These are phyloP conservation scores for Fusarium brachygibbosum DNA, from an alignment of 2,329 filamentous ascomycete genomes.

Conservation along the genomic window DNA sequence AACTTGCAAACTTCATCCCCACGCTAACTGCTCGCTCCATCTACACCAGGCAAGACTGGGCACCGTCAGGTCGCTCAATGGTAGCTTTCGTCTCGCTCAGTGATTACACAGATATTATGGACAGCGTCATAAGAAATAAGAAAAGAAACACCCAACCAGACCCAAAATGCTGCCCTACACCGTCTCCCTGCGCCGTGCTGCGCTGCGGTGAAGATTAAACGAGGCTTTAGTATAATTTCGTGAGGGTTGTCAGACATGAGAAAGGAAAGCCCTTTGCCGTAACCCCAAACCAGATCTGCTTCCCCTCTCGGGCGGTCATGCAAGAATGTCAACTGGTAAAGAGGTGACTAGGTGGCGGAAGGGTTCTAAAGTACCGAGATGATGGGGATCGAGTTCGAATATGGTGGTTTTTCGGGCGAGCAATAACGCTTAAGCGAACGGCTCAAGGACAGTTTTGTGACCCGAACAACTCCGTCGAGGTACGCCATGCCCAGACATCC, in stretches of 20 bases:
- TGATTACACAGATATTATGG: conserved; percentile 50
- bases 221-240: conserved; percentile 54
- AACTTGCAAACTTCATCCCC: conserved; percentile 45
- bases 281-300: conserved; percentile 44
- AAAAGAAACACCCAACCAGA: conserved; percentile 53
- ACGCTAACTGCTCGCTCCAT: conserved; percentile 39
- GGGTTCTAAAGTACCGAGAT: conserved; percentile 46
- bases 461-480: conserved; percentile 20
- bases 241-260: conserved; percentile 54
- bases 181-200: conserved; percentile 57
- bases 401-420: conserved; percentile 7
- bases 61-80: conserved; percentile 22
- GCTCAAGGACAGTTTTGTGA: neutral
- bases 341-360: conserved; percentile 27
- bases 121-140: conserved; percentile 50
- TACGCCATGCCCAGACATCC: conserved; percentile 10
- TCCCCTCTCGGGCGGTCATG: conserved; percentile 34
- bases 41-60: conserved; percentile 38
- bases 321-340: conserved; percentile 42
- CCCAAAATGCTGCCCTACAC: conserved; percentile 57
- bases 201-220: conserved; percentile 55
- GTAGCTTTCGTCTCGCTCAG: conserved; percentile 39
- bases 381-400: conserved; percentile 35
- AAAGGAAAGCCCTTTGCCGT: conserved; percentile 43
- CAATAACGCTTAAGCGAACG: conserved; percentile 13